Evolutionary conservation across 768 basidiomycete species (phyloP), one percentile per base, ranked within the genome.

Genomic region (Macrolepiota fuliginosa): DNA sequence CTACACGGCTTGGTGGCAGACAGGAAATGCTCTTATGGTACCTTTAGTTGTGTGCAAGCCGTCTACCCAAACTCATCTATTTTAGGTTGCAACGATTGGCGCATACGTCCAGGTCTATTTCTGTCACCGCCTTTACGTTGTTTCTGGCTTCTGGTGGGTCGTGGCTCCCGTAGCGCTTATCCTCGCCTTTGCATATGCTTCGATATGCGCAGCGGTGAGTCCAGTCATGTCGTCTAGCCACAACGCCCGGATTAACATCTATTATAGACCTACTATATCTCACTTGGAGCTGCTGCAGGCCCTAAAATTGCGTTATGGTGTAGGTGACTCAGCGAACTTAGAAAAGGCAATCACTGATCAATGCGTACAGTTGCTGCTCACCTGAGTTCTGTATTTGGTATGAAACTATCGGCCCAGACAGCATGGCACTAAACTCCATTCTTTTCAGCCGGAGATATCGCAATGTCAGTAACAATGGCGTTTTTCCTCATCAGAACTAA

Each of bases 81-180:
- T 13, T 37, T 42, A 76, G 74, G 71, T 73, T 9, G 73, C 73
- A 11, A 56, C 63, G n/a, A 71, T 75, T 19, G 72, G 69, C 25
- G 42, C 70, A 19, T 75, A 73, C 58, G 74, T 76, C 27, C 75
- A 76, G 56, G 39, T 62, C 2, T 76, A 70, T 62, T 76, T 73
- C 58, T 69, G 68, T 47, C 67, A 68, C 50, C 70, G 75, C 10
- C 68, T 76, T 25, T 74, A 63, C 58, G 62, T 64, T 24, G 69
- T 75, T 24, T 72, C 74, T 2, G 65, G 63, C 19, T 66, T 61
- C 7, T 58, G 57, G 56, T 71, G 60, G 55, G 64, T 71, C 25
- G 68, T 72, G 36, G 61, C 50, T 2, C 70, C 71, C 4, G 51
- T 76, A 2, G 63, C 47, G 0, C 6, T 62, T 1, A 24, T 74